phyloP scores from a whole-genome alignment of 2,329 filamentous ascomycete species.

The Epichloe typhina region DNA sequence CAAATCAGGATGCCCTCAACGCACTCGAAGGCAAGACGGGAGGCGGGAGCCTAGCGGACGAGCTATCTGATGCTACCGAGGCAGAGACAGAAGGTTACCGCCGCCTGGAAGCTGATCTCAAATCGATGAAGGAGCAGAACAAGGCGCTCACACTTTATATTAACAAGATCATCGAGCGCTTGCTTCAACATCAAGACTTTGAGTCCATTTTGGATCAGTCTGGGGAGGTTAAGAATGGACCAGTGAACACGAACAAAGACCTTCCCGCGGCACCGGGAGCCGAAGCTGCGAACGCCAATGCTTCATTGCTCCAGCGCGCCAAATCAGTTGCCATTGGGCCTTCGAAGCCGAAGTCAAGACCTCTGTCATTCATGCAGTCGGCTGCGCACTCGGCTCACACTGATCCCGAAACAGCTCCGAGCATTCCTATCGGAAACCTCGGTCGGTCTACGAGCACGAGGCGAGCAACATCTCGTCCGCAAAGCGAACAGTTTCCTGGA shows the following conservation, averaged over 20 bases:
- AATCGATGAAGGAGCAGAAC: conserved; percentile 79
- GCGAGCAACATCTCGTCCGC: conserved; percentile 35
- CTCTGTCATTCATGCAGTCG: conserved; percentile 43
- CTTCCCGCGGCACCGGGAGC: conserved; percentile 52
- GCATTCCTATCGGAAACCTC: conserved; percentile 54
- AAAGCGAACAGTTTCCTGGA: conserved; percentile 49
- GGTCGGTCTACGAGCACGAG: conserved; percentile 41
- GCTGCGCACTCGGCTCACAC: conserved; percentile 31
- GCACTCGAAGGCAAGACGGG: conserved; percentile 44
- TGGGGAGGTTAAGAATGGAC: conserved; percentile 32
- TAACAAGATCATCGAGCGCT: conserved; percentile 95
- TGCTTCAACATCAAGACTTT: conserved; percentile 88
- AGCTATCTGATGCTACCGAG: conserved; percentile 59
- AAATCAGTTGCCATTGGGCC: conserved; percentile 44
- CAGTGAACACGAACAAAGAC: conserved; percentile 61
- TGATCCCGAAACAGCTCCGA: conserved; percentile 62
- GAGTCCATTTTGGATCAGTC: conserved; percentile 85
- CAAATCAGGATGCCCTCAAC: conserved; percentile 51
- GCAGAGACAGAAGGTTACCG: conserved; percentile 49
- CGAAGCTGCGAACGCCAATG: conserved; percentile 22
- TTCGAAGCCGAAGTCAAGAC: conserved; percentile 35
- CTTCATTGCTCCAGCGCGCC: conserved; percentile 44
- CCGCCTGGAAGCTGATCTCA: conserved; percentile 65
- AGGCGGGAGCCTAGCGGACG: conserved; percentile 64
- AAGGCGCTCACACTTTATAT: conserved; percentile 96